A percentile compares a stretch with the other conserved stretches of the same genome.
Conservation (phyloP, 1,284 basidiomycete genomes). For the Neonothopanus nambi region DNA sequence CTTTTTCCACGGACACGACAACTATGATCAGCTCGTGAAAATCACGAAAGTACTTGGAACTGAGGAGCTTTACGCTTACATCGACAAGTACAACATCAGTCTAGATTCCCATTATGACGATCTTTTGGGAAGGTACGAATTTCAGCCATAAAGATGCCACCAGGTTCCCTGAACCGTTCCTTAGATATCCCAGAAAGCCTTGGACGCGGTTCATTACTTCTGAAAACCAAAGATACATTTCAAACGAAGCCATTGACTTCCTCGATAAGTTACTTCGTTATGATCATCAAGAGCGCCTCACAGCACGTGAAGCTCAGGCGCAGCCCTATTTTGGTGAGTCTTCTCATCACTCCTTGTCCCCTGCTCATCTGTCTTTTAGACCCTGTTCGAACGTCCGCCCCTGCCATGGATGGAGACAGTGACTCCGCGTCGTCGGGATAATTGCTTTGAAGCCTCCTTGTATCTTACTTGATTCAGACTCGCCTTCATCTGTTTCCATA, state of each 20-base stretch:
- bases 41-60: slow-evolving; percentile 98
- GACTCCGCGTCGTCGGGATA: slow-evolving; percentile 61
- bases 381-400: slow-evolving; percentile 59
- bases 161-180: slow-evolving; percentile 16
- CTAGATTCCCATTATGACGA: slow-evolving; percentile 91
- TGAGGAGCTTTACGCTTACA: slow-evolving; percentile 88
- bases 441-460: slow-evolving; percentile 27
- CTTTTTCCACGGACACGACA: slow-evolving; percentile 99
- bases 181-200: slow-evolving; percentile 87
- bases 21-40: slow-evolving; percentile 98
- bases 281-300: slow-evolving; percentile 95
- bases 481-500: slow-evolving; percentile 21
- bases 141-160: background rate
- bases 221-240: slow-evolving; percentile 96
- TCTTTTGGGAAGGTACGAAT: slow-evolving; percentile 71
- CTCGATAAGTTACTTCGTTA: slow-evolving; percentile 95
- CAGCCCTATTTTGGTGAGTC: slow-evolving; percentile 86
- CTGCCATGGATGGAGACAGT: slow-evolving; percentile 64
- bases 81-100: slow-evolving; percentile 94
- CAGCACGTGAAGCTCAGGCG: slow-evolving; percentile 86
- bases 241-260: slow-evolving; percentile 98
- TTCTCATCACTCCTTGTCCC: slow-evolving; percentile 1
- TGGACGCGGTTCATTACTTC: slow-evolving; percentile 94
- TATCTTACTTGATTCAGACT: slow-evolving; percentile 31
- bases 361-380: slow-evolving; percentile 41